phyloP scores from a whole-genome alignment of 345 rosid species.

The Pugionium cornutum region DNA sequence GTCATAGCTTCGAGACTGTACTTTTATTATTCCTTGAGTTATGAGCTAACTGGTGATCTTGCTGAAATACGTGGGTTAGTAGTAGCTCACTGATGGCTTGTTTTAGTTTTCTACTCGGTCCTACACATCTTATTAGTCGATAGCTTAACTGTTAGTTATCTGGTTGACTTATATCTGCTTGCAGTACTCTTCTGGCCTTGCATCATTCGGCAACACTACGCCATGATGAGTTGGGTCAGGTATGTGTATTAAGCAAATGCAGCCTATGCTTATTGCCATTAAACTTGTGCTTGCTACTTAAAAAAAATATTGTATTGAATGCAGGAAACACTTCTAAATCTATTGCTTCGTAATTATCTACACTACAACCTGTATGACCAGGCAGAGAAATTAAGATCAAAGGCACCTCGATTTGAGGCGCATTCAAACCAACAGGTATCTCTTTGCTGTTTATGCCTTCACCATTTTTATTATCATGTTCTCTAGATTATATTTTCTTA shows the following conservation, averaged over 20 bases:
- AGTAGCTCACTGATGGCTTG: background rate
- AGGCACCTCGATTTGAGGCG: conserved; percentile 90
- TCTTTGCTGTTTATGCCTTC: background rate
- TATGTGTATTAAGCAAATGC: conserved; percentile 29
- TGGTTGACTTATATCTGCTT: conserved; percentile 14
- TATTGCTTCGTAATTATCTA: conserved; percentile 79
- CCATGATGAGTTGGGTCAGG: conserved; percentile 93
- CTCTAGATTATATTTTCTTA: background rate
- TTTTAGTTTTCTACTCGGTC: background rate
- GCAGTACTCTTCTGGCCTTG: conserved; percentile 72
- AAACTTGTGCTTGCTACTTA: background rate
- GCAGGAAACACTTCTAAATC: conserved; percentile 90
- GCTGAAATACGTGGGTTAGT: conserved; percentile 83
- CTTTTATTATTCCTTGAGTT: conserved; percentile 75
- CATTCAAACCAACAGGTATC: conserved; percentile 89
- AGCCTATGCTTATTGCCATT: background rate
- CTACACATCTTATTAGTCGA: background rate
- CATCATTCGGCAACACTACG: conserved; percentile 84
- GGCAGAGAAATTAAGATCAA: conserved; percentile 87
- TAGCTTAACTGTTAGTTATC: background rate
- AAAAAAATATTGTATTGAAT: background rate
- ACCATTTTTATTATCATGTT: background rate
- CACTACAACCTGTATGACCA: conserved; percentile 87
- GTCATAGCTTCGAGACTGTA: conserved; percentile 79
- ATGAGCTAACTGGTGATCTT: conserved; percentile 76